These are phyloP conservation scores for Septoria linicola DNA, from an alignment of 2,329 filamentous ascomycete species.

Conservation along the genomic window DNA sequence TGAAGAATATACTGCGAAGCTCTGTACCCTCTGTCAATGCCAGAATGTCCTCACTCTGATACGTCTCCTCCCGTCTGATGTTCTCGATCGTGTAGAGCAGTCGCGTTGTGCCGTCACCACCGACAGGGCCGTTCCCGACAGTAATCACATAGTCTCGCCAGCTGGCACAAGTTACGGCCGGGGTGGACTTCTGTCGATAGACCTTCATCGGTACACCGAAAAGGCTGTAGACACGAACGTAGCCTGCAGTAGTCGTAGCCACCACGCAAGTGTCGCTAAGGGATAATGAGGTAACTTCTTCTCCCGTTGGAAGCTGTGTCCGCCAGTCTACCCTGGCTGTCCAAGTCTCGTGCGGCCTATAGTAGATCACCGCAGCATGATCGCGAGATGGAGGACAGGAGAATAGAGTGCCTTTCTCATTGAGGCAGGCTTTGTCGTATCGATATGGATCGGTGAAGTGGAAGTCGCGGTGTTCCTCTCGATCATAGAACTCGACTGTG, in stretches of 20 bases:
- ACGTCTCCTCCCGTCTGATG: slow-evolving; percentile 88
- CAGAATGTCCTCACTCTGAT: slow-evolving; percentile 89
- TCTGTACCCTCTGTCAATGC: slow-evolving; percentile 73
- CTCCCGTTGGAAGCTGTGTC: slow-evolving; percentile 80
- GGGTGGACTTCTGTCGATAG: slow-evolving; percentile 85
- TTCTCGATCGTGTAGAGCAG: slow-evolving; percentile 93
- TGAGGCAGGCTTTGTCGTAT: slow-evolving; percentile 92
- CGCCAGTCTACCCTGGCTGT: slow-evolving; percentile 88
- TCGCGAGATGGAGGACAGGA: slow-evolving; percentile 68
- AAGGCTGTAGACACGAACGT: slow-evolving; percentile 87
- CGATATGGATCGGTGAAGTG: slow-evolving; percentile 96
- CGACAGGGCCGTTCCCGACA: slow-evolving; percentile 85
- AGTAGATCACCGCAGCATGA: slow-evolving; percentile 82
- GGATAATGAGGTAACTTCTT: slow-evolving; percentile 82
- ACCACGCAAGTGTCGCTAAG: slow-evolving; percentile 89
- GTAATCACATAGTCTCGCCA: slow-evolving; percentile 97
- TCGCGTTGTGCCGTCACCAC: slow-evolving; percentile 71
- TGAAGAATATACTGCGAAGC: slow-evolving; percentile 85
- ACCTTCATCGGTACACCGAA: slow-evolving; percentile 88
- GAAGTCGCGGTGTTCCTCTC: slow-evolving; percentile 86
- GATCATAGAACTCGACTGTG: slow-evolving; percentile 96
- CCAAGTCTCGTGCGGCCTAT: slow-evolving; percentile 96
- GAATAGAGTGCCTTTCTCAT: slow-evolving; percentile 81
- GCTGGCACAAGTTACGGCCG: slow-evolving; percentile 87
- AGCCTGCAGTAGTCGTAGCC: slow-evolving; percentile 80